phyloP scores from a whole-genome alignment of 768 basidiomycete species.

The Termitomyces eurrhizus region DNA sequence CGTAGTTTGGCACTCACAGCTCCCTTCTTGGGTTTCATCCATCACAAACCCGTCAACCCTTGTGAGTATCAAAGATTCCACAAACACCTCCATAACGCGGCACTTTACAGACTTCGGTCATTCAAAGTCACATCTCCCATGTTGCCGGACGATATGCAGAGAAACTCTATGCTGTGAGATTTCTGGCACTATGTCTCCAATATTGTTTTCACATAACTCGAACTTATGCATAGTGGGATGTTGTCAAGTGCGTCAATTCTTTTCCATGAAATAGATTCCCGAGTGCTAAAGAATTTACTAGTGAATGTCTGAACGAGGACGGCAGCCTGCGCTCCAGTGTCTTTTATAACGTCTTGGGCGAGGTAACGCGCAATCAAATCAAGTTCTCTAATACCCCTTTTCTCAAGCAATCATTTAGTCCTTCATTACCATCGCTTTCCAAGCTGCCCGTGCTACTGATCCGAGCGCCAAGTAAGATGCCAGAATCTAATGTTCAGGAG shows the following conservation, averaged over 20 bases:
- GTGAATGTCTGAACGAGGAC: constrained; percentile 29
- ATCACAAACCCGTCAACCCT: background rate
- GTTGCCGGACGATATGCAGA: constrained; percentile 45
- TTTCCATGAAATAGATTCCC: background rate
- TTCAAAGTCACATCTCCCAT: constrained; percentile 43
- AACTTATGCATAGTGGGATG: background rate
- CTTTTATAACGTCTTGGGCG: constrained; percentile 47
- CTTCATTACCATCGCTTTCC: constrained; percentile 50
- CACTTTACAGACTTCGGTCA: constrained; percentile 31
- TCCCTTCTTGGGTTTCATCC: constrained; percentile 1
- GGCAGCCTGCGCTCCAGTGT: constrained; percentile 43
- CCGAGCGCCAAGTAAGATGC: constrained; percentile 37
- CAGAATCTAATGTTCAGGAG: background rate
- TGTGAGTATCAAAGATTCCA: background rate
- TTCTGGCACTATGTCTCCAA: background rate
- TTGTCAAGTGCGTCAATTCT: background rate
- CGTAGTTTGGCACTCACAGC: constrained; percentile 1
- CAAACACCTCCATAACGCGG: background rate
- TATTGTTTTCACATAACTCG: background rate
- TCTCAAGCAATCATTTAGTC: constrained; percentile 21
- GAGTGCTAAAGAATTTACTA: background rate
- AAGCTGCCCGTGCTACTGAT: constrained; percentile 46
- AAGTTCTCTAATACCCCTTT: background rate
- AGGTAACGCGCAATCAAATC: constrained; percentile 17
- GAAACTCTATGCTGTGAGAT: constrained; percentile 35